These are phyloP conservation scores for Yueomyces sinensis DNA, from an alignment of 805 yeast species.

Conservation along the genomic window DNA sequence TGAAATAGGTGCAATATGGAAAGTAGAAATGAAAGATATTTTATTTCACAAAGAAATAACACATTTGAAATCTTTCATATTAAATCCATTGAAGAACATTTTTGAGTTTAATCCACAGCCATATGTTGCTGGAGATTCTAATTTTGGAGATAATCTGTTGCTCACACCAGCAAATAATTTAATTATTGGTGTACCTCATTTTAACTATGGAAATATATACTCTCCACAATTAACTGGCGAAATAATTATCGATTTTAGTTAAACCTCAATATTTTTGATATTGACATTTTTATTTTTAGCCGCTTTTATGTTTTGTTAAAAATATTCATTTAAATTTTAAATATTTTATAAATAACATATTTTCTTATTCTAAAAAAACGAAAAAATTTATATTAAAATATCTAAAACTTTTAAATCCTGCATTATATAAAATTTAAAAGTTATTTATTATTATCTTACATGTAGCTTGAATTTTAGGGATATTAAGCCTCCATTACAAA, in stretches of 20 bases:
- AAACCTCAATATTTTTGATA: too few relatives aligned
- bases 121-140: neutral
- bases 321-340: too few relatives aligned
- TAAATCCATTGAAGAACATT: neutral
- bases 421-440: too few relatives aligned
- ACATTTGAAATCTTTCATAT: neutral
- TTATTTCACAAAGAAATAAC: slow-evolving; percentile 1
- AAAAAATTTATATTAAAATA: too few relatives aligned
- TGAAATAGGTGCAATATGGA: slow-evolving; percentile 34
- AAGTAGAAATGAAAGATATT: slow-evolving; percentile 16
- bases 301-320: too few relatives aligned
- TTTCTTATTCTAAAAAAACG: too few relatives aligned
- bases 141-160: slow-evolving; percentile 4
- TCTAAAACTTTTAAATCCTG: too few relatives aligned
- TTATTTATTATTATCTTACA: too few relatives aligned
- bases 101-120: neutral
- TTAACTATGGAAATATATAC: neutral
- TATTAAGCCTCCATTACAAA: too few relatives aligned
- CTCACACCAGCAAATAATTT: neutral
- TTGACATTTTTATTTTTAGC: too few relatives aligned
- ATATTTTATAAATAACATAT: too few relatives aligned
- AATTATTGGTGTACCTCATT: neutral
- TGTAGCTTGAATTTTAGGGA: too few relatives aligned
- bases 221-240: neutral
- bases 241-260: neutral